Percentiles rank a stretch among this genome's conserved stretches.
These are phyloP conservation scores for Ceratocystis cacaofunesta DNA, from an alignment of 2,329 filamentous ascomycete species.

Conservation along the genomic window DNA sequence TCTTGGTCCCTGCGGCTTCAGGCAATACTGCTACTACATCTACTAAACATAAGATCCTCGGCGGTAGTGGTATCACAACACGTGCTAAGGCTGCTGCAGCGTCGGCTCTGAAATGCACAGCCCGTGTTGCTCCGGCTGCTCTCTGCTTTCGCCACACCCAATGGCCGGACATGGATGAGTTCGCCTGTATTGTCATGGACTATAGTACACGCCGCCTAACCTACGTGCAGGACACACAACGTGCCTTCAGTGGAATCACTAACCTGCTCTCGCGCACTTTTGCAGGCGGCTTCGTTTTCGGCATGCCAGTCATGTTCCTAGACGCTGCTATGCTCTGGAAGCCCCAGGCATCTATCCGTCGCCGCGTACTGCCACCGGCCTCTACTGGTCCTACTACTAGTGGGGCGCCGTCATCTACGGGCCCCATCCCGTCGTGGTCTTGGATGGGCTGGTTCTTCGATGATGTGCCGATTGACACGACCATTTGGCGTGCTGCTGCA, in stretches of 20 bases:
- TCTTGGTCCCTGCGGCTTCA: slow-evolving; percentile 4
- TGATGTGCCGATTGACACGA: slow-evolving; percentile 29
- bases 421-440: slow-evolving; percentile 32
- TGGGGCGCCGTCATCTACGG: slow-evolving; percentile 20
- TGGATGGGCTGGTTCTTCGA: slow-evolving; percentile 37
- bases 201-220: slow-evolving; percentile 29
- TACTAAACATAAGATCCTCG: slow-evolving; percentile 19
- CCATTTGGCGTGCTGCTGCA: slow-evolving; percentile 29
- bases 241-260: slow-evolving; percentile 31
- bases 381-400: neutral
- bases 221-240: slow-evolving; percentile 28
- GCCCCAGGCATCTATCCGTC: slow-evolving; percentile 29
- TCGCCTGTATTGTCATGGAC: slow-evolving; percentile 30
- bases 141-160: slow-evolving; percentile 29
- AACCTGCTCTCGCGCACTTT: slow-evolving; percentile 29
- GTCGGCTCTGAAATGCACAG: slow-evolving; percentile 24
- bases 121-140: slow-evolving; percentile 23
- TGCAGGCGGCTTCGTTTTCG: slow-evolving; percentile 30
- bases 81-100: neutral
- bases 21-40: neutral
- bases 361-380: slow-evolving; percentile 19
- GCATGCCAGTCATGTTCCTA: slow-evolving; percentile 33
- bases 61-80: slow-evolving; percentile 10
- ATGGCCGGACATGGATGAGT: slow-evolving; percentile 34
- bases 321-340: slow-evolving; percentile 33